Percentiles rank a stretch among this genome's conserved stretches.
phyloP scores from a whole-genome alignment of 1,139 yeast species.

The Zygoascus hellenicus region DNA sequence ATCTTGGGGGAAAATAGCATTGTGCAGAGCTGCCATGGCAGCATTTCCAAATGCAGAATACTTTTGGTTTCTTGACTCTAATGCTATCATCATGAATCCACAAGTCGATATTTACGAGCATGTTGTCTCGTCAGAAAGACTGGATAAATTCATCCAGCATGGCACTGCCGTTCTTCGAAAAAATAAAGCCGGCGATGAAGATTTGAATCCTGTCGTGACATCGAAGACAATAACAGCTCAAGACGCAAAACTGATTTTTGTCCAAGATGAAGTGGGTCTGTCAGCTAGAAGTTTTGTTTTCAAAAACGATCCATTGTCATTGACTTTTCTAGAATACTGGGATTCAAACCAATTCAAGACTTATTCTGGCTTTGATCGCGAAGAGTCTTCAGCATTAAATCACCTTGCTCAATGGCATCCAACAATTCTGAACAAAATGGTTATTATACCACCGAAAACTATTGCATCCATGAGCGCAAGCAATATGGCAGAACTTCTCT shows the following conservation, averaged over 20 bases:
- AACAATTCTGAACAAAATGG: slow-evolving; percentile 60
- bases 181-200: slow-evolving; percentile 44
- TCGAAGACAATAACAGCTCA: slow-evolving; percentile 32
- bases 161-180: slow-evolving; percentile 54
- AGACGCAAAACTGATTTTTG: slow-evolving; percentile 51
- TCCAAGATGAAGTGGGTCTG: slow-evolving; percentile 57
- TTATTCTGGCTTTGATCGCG: slow-evolving; percentile 52
- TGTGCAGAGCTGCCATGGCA: slow-evolving; percentile 74
- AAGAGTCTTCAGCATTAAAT: slow-evolving; percentile 56
- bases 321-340: slow-evolving; percentile 70
- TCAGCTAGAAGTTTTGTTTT: slow-evolving; percentile 66
- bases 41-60: slow-evolving; percentile 81
- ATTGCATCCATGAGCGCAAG: slow-evolving; percentile 28
- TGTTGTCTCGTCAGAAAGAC: slow-evolving; percentile 49
- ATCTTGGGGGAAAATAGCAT: slow-evolving; percentile 56
- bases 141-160: slow-evolving; percentile 54
- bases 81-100: slow-evolving; percentile 62
- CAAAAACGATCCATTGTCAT: slow-evolving; percentile 57
- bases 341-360: slow-evolving; percentile 60
- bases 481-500: slow-evolving; percentile 27
- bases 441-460: slow-evolving; percentile 59
- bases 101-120: slow-evolving; percentile 52
- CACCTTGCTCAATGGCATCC: slow-evolving; percentile 96
- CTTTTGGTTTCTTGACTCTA: slow-evolving; percentile 69
- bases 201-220: slow-evolving; percentile 25